Evolutionary conservation across 2,329 filamentous ascomycete species (phyloP), one percentile per base, ranked within the genome.

Genomic region (Hyphodiscus sp.): DNA sequence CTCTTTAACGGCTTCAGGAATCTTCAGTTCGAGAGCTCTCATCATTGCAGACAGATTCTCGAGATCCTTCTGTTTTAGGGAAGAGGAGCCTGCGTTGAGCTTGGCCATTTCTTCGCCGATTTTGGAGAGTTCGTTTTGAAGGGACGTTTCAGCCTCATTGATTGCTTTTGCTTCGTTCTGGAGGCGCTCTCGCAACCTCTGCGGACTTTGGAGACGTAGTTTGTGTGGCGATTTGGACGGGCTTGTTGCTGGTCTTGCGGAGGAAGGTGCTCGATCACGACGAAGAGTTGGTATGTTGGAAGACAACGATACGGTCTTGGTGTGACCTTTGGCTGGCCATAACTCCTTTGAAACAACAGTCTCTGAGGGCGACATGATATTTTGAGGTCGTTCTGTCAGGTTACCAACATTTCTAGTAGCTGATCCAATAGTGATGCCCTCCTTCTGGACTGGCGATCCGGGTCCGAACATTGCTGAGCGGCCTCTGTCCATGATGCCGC

Each of bases 181-280:
- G 0, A 96, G 77, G 33, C 92, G 85, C 71, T 96, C 91, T 18
- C 91, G 87, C 19, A 92, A 74, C 67, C 87, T 91, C 62, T 87
- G 86, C 0, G 85, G 78, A 15, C 81, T 86, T 57, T 89, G 85
- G 11, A 89, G 76, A 11, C 86, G 83, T 33, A 89, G 74, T 60
- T 83, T 68, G 49, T 65, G 65, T 6, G 67, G 66, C 2, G 63
- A 61, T 55, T 58, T 65, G 10, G 52, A 46, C n/a, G 57, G 55
- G 45, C 53, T 61, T 23, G 60, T 58, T 20, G 55, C 49, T 49
- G 60, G 58, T 49, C 59, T 57, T 23, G 62, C 52, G 18, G 47
- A 33, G 3, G 63, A 63, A 15, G 58, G 50, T 18, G 50, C 51
- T 38, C 63, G 61, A 13, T 59, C 59, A n/a, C 59, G 58, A 20